These are phyloP conservation scores for Diaporthe citriasiana DNA, from an alignment of 2,329 filamentous ascomycete genomes.

Conservation along the genomic window DNA sequence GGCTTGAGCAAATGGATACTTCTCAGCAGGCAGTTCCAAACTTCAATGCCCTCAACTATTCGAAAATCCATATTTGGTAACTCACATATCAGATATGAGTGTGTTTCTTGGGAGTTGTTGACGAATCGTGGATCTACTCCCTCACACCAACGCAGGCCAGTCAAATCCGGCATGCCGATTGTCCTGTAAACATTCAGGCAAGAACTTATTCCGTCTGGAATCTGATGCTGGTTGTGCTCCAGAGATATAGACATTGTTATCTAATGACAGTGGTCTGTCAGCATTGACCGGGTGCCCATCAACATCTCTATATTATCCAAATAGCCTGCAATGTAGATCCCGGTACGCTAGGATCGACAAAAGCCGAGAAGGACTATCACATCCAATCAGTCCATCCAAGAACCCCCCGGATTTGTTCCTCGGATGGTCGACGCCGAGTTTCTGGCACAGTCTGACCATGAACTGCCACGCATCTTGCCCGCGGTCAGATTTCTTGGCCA, in stretches of 20 bases:
- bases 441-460: conserved; percentile 13
- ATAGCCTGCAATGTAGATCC: conserved; percentile 37
- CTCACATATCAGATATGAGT: neutral
- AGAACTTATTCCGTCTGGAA: neutral
- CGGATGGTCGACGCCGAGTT: conserved; percentile 25
- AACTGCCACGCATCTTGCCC: neutral
- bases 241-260: neutral
- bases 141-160: neutral
- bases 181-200: neutral
- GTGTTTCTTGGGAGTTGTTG: neutral
- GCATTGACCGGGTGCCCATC: neutral
- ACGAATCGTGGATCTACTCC: neutral
- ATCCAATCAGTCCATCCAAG: neutral
- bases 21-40: too few relatives aligned
- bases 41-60: neutral
- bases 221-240: neutral
- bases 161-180: neutral
- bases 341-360: conserved; percentile 31
- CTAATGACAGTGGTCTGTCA: neutral
- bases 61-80: neutral
- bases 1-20: neutral
- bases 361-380: neutral
- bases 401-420: neutral
- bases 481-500: neutral
- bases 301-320: conserved; percentile 35